Conservation (phyloP, 2,329 filamentous ascomycete genomes). For the Elsinoe necatrix region DNA sequence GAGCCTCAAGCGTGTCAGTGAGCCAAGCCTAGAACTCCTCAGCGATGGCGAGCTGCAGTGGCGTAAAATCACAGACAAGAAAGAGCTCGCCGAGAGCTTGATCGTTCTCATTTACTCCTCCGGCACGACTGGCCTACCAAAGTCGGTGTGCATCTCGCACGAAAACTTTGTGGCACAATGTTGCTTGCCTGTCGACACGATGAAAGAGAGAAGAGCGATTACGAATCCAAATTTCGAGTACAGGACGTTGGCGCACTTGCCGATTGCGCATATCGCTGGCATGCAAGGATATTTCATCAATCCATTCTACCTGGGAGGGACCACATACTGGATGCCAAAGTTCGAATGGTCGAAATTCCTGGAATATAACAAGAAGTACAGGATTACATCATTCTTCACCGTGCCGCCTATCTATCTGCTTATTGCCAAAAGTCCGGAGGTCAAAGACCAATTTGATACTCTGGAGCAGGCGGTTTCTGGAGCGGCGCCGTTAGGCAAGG, state of each 20-base stretch:
- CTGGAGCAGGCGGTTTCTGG: constrained; percentile 32
- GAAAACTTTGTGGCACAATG: constrained; percentile 23
- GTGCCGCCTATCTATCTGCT: constrained; percentile 54
- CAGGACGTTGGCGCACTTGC: constrained; percentile 33
- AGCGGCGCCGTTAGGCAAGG: constrained; percentile 35
- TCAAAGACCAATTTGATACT: constrained; percentile 34
- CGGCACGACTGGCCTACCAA: constrained; percentile 42
- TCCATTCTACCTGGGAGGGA: constrained; percentile 33
- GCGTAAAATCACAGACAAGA: constrained; percentile 45
- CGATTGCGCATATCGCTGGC: constrained; percentile 35
- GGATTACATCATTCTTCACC: constrained; percentile 48
- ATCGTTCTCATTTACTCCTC: constrained; percentile 40
- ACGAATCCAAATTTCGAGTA: constrained; percentile 20
- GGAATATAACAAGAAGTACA: constrained; percentile 42
- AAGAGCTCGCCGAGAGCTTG: constrained; percentile 37
- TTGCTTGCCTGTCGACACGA: constrained; percentile 8
- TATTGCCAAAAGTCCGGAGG: constrained; percentile 49
- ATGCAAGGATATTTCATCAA: constrained; percentile 33
- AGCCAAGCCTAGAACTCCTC: constrained; percentile 23
- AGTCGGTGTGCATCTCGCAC: constrained; percentile 29
- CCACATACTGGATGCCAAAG: constrained; percentile 53
- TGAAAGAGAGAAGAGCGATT: constrained; percentile 7
- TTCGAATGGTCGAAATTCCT: constrained; percentile 53
- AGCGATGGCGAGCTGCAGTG: constrained; percentile 40
- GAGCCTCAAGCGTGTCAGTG: constrained; percentile 25